Conservation (phyloP, 352 stramenopile genomes). For the Globisporangium parvum region DNA sequence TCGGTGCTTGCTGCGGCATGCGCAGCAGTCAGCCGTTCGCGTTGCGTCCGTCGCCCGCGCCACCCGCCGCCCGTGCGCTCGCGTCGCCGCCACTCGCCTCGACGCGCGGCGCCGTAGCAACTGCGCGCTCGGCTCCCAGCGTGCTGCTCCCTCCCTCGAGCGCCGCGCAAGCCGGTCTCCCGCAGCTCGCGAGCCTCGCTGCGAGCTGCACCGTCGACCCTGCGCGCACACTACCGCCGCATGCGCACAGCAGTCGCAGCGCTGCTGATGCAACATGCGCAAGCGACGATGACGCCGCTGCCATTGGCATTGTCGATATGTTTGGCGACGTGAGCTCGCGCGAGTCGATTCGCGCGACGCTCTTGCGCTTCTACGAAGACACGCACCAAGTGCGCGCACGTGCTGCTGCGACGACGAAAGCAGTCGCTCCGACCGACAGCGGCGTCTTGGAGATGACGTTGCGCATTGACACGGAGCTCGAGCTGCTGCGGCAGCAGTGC, state of each 20-base stretch:
- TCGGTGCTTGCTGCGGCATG: not conserved
- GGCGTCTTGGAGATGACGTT: constrained; percentile 52
- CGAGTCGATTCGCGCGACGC: constrained; percentile 29
- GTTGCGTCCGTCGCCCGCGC: constrained; percentile 5
- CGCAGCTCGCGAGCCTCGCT: constrained; percentile 25
- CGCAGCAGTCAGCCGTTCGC: constrained; percentile 12
- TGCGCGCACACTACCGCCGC: not conserved
- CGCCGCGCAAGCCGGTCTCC: constrained; percentile 19
- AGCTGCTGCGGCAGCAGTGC: constrained; percentile 63
- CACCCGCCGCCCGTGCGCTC: not conserved
- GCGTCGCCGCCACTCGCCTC: not conserved
- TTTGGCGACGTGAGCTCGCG: constrained; percentile 24
- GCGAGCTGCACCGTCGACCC: constrained; percentile 7
- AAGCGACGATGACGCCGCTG: not conserved
- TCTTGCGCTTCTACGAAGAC: constrained; percentile 34
- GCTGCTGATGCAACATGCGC: too few relatives aligned
- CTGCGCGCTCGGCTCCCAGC: not conserved
- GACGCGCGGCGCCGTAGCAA: not conserved
- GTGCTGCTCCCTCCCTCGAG: not conserved
- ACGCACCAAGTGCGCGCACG: constrained; percentile 22
- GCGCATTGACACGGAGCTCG: constrained; percentile 70
- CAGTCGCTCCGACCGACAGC: not conserved
- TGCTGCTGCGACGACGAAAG: too few relatives aligned
- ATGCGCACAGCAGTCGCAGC: not conserved
- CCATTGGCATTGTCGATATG: constrained; percentile 13